A percentile compares a stretch with the other conserved stretches of the same genome.
Conservation (phyloP, 345 rosid genomes). For the Eucalyptus cloeziana region DNA sequence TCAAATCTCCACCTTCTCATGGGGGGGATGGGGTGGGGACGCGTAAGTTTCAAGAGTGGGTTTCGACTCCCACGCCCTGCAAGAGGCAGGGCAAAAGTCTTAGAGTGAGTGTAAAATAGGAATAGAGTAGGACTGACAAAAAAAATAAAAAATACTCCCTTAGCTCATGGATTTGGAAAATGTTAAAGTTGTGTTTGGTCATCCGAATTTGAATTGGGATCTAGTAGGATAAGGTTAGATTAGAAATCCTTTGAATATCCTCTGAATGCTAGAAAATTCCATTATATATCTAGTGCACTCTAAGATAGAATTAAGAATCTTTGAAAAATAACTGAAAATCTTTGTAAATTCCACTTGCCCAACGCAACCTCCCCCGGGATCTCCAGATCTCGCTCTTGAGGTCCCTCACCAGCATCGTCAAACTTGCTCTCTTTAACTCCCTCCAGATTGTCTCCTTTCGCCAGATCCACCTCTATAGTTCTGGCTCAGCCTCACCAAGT, state of each 20-base stretch:
- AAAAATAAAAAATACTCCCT: too few species aligned
- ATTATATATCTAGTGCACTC: neutral
- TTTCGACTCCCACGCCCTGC: too few species aligned
- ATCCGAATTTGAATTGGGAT: accelerated
- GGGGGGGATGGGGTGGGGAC: too few species aligned
- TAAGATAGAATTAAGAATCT: too few species aligned
- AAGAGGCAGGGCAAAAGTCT: too few species aligned
- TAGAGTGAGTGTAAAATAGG: too few species aligned
- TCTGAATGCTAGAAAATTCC: neutral
- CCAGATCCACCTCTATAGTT: neutral
- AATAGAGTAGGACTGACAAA: too few species aligned
- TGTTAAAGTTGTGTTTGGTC: too few species aligned
- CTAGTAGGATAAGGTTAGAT: neutral
- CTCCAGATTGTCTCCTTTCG: neutral
- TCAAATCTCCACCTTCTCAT: too few species aligned
- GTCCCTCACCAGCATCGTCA: neutral
- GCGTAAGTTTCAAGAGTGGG: too few species aligned
- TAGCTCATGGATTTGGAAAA: too few species aligned
- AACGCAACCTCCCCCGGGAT: neutral
- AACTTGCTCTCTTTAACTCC: neutral
- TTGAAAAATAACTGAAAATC: neutral
- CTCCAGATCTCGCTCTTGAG: neutral
- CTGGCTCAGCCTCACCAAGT: neutral
- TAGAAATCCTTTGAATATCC: neutral
- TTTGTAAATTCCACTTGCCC: neutral